Base-by-base conservation (phyloP, 2,329 filamentous ascomycete species). In the Clonostachys sp. region DNA sequence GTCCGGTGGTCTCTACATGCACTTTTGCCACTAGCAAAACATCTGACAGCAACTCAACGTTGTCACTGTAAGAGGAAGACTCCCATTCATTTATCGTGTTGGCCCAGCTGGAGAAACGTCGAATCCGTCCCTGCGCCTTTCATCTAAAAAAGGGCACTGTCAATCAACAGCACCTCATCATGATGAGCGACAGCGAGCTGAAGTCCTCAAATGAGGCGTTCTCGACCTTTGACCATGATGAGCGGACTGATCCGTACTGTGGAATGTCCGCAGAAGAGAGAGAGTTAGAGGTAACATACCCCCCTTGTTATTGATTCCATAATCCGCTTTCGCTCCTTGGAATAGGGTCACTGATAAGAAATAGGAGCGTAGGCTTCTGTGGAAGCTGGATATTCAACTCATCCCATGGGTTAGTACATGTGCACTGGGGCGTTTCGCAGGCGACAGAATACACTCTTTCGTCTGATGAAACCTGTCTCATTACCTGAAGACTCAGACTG, bases 251-350 rank as follows among this genome's bases (percentile, higher is more conserved):
- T 45, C 68, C 68, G 7, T 86, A 90, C 64, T 83, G 77, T 43
- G 80, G 81, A 8, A 65, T 87, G 55, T 83, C 74, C 38, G 76
- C 77, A 2, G 82, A 81, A 52, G 86, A 89, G 60, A 76, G 70
- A 53, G 77, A 76, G 24, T 74, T 66, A 30, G 24, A 30, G 24
- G 24, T 30, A 30, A 10, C 3, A 10, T 10, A 10, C 9, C 24
- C 9, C 24, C 24, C 9, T 30, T 30, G 24, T 10, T 30, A 6
- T 30, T 30, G 24, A 30, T 30, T 30, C 24, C 24, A 10, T 10
- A 9, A 30, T 30, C 9, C 24, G 24, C 24, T 30, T 30, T 30
- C 9, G 24, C 24, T 30, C 9, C 24, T 30, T 30, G 24, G 4
- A 30, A 30, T 30, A 30, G 24, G 24, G 24, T 30, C 24, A 30